Evolutionary conservation across 345 rosid genomes (phyloP).

Genomic region (Alliaria petiolata): DNA sequence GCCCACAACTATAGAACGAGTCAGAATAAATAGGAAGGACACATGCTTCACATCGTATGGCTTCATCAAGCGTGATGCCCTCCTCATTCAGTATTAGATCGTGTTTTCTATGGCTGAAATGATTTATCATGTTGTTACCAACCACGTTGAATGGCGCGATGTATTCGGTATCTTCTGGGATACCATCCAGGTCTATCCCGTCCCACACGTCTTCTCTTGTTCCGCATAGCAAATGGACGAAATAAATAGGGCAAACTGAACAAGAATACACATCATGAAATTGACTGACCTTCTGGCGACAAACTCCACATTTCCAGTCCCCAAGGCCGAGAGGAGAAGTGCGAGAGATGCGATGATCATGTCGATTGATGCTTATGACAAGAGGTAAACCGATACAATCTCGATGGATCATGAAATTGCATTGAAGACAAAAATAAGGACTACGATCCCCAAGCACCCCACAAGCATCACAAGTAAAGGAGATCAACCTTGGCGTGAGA

Average conservation of each 20-base stretch:
- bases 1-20: neutral
- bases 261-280: neutral
- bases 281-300: neutral
- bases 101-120: neutral
- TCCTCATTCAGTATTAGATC: neutral
- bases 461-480: neutral
- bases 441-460: neutral
- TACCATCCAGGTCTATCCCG: neutral
- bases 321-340: neutral
- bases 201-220: neutral
- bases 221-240: neutral
- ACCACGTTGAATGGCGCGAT: neutral
- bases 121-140: neutral
- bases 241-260: neutral
- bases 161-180: neutral
- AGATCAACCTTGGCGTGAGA: neutral
- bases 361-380: constrained; percentile 2
- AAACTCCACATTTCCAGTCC: neutral
- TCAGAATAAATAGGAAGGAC: neutral
- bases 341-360: neutral
- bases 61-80: neutral
- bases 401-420: neutral
- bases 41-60: neutral
- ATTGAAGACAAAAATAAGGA: neutral
- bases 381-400: neutral